Evolutionary conservation across 2,329 filamentous ascomycete species (phyloP), one percentile per base, ranked within the genome.

Genomic region (Colletotrichum sp.): DNA sequence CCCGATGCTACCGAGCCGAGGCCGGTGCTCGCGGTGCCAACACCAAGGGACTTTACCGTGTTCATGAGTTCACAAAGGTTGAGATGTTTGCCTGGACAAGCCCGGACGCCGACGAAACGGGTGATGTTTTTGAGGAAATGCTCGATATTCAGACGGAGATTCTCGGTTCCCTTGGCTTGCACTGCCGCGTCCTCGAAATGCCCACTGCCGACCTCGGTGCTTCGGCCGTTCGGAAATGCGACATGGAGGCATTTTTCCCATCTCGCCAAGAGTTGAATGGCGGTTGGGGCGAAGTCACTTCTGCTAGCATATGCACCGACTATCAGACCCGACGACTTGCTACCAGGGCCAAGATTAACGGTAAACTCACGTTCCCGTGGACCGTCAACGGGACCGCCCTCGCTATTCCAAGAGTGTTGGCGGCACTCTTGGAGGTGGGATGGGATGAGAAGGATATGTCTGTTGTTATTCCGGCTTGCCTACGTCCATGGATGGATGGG

Each of bases 11-110:
- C 85, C 94, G 97, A 68, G 97, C 97, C 60, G 97, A 99, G 86
- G 97, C 97, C 0, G 97, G 97, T 36, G 95, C 96, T 1, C 90
- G 96, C 52, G 97, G 97, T 34, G 93, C 94, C 28, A 95, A 97
- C 80, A 98, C 96, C 3, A 98, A 98, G 86, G 97, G 97, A 7
- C 87, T 99, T 3, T 99, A 99, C 86, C 94, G 97, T 32, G 97
- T 99, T 5, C 97, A 99, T 85, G 97, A 99, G 85, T 99, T 99
- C 85, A 98, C 96, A 32, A 99, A 99, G 84, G 96, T 99, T 0
- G 97, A 99, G 85, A 93, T 99, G 89, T 99, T 99, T 83, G 96
- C 94, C 1, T 99, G 97, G 97, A 94, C 95, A 6, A 80, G 89
- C 34, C 92, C 94, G 2, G 88, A 92, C 69, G 73, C 80, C 4